These are phyloP conservation scores for Aspergillus sclerotiicarbonarius DNA, from an alignment of 495 filamentous ascomycete species.

Conservation along the genomic window DNA sequence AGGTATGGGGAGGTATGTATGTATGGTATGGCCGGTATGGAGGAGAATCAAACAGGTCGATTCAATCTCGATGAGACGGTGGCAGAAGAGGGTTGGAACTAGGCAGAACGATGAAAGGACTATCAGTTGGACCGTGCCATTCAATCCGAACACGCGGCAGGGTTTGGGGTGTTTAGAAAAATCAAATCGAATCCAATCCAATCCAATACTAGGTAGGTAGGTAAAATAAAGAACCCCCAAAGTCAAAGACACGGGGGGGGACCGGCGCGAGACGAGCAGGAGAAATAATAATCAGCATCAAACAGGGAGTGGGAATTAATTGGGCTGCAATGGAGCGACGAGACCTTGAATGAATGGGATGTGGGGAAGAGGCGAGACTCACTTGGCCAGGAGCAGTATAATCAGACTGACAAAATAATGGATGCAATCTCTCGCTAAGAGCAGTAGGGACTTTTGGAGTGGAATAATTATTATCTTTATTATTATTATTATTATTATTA, in stretches of 20 bases:
- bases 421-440: background rate
- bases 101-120: background rate
- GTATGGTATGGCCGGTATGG: background rate
- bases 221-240: background rate
- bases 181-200: too few species aligned
- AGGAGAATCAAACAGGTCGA: background rate
- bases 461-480: too few species aligned
- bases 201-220: too few species aligned
- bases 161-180: background rate
- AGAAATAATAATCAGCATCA: conserved; percentile 3
- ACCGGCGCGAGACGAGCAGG: background rate
- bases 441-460: too few species aligned
- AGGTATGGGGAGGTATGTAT: background rate
- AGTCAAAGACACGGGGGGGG: background rate
- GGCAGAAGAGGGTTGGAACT: background rate
- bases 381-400: background rate
- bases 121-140: background rate
- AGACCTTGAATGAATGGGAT: conserved; percentile 1
- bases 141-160: background rate
- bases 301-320: conserved; percentile 7
- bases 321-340: conserved; percentile 7
- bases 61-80: conserved; percentile 15
- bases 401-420: background rate
- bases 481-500: too few species aligned
- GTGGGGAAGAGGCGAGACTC: background rate